phyloP scores from a whole-genome alignment of 306 rosid species.

The Macrotyloma uniflorum region DNA sequence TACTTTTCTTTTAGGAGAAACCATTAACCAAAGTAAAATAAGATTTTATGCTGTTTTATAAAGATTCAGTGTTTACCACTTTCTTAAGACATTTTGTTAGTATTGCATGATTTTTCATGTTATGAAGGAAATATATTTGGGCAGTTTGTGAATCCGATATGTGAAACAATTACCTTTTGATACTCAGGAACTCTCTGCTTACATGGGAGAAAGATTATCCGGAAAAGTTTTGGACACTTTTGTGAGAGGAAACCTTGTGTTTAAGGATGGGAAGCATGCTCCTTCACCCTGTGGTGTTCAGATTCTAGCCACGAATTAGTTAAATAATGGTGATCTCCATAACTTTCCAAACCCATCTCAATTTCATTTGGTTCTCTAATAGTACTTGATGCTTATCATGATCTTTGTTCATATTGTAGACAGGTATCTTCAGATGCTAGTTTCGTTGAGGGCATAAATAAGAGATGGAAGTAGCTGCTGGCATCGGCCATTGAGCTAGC shows the following conservation, averaged over 20 bases:
- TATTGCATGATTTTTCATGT: conserved; percentile 6
- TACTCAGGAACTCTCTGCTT: conserved; percentile 75
- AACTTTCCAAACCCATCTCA: neutral
- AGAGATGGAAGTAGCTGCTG: conserved; percentile 30
- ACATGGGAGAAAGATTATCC: conserved; percentile 73
- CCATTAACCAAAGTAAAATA: neutral
- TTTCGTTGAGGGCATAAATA: conserved; percentile 26
- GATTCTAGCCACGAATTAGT: conserved; percentile 62
- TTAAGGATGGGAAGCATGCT: conserved; percentile 75
- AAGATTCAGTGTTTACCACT: neutral
- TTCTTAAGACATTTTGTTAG: neutral
- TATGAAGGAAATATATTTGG: neutral
- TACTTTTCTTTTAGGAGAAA: neutral
- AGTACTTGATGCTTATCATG: neutral
- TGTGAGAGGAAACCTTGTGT: conserved; percentile 91
- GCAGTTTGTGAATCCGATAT: neutral
- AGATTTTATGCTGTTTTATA: neutral
- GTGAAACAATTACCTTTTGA: neutral
- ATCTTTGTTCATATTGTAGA: conserved; percentile 6
- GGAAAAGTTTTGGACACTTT: conserved; percentile 86
- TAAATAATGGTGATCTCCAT: conserved; percentile 22
- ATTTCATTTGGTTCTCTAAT: neutral
- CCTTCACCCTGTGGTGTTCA: conserved; percentile 72
- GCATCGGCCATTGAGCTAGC: neutral
- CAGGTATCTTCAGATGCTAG: neutral